Evolutionary conservation across 352 stramenopile species (phyloP).

Genomic region (Globisporangium acanthophoron): DNA sequence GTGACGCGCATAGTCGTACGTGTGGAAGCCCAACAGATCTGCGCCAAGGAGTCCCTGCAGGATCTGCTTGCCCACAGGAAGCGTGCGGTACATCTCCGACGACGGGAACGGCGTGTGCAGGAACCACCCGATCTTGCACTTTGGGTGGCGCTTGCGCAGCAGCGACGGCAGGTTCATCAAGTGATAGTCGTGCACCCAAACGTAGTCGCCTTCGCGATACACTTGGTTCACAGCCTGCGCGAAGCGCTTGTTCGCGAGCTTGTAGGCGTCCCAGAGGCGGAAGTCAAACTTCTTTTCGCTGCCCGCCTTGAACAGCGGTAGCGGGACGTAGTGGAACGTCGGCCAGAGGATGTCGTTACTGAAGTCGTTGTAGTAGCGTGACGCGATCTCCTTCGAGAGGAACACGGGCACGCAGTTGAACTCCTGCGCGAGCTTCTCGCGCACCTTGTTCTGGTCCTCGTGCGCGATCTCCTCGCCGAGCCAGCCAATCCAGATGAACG

Average conservation of each 20-base stretch:
- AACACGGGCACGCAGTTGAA: constrained; percentile 90
- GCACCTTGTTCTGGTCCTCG: constrained; percentile 75
- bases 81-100: constrained; percentile 78
- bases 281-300: constrained; percentile 92
- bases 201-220: constrained; percentile 83
- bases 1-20: constrained; percentile 86
- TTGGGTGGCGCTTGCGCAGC: constrained; percentile 66
- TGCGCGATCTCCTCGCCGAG: constrained; percentile 84
- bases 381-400: constrained; percentile 83
- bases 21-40: constrained; percentile 84
- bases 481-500: constrained; percentile 91
- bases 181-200: constrained; percentile 90
- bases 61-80: constrained; percentile 73
- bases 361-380: constrained; percentile 91
- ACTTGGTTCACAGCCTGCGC: constrained; percentile 79
- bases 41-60: constrained; percentile 73
- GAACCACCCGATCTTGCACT: constrained; percentile 85
- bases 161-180: constrained; percentile 85
- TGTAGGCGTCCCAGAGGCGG: constrained; percentile 81
- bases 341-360: constrained; percentile 91
- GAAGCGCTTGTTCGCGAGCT: constrained; percentile 83
- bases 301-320: constrained; percentile 83
- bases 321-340: constrained; percentile 89
- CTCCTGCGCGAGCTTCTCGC: constrained; percentile 76
- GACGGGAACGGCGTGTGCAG: constrained; percentile 87